Base-by-base conservation (phyloP, 208 protist species). In the Trypanosoma cruzi region DNA sequence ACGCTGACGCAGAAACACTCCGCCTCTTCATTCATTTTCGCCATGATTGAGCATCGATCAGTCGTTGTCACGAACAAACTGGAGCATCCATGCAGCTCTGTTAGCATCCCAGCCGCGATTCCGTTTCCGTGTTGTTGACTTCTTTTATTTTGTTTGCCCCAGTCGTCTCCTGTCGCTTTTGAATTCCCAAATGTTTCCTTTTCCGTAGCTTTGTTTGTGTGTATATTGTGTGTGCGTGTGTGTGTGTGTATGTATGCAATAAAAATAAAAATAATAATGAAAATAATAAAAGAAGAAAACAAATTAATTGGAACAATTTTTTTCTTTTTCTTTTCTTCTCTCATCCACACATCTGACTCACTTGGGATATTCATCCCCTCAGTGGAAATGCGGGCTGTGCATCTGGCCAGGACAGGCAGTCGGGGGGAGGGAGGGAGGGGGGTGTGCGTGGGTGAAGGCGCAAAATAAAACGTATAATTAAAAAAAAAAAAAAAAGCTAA, bases 41-140 rank as follows among this genome's bases (percentile, higher is more conserved):
- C 79, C 87, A 93, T 93, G 56, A 95, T 61, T 31, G 68, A 78
- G 7, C 77, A 64, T 22, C 76, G 70, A 54, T 85, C 73, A 22
- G 61, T 22, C 32, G 78, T 77, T 28, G 80, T 75, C 3, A 83
- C 77, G 46, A 79, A 94, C 28, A 90, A 61, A 52, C 71, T 75
- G 18, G 86, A 69, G 44, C 75, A 84, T 52, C 66, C 75, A 24
- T 84, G 85, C 44, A 96, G 64, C 48, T 89, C 71, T 13, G 80
- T 63, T 8, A 85, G 52, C 57, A 90, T 85, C 22, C 52, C 65
- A 7, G 18, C 2, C 40, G 16, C 36, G 10, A 57, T 31, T 7
- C 22, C 3, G 31, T 54, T 52, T 61, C 1, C 36, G 18, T 61
- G 48, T 46, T 22, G 6, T 56, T 64, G 11, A n/a, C n/a, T n/a